Evolutionary conservation across 1,284 basidiomycete genomes (phyloP).

Genomic region (Cutaneotrichosporon mucoides): DNA sequence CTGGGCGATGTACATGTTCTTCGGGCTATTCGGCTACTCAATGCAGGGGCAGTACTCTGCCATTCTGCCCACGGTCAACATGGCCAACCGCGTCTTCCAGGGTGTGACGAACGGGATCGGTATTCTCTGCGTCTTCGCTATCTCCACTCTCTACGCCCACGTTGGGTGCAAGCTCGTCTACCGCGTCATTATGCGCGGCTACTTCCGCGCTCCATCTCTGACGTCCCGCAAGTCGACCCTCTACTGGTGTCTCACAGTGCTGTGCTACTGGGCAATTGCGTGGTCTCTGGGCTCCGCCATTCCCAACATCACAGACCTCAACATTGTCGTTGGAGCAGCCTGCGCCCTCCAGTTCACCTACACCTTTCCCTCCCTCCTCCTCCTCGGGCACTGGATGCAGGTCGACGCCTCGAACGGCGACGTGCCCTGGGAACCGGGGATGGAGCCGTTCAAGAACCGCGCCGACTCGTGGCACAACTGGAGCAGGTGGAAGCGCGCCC

Average conservation of each 20-base stretch:
- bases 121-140: slow-evolving; percentile 45
- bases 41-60: slow-evolving; percentile 61
- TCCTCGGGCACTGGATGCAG: slow-evolving; percentile 21
- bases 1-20: slow-evolving; percentile 49
- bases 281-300: slow-evolving; percentile 61
- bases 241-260: slow-evolving; percentile 45
- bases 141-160: slow-evolving; percentile 62
- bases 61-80: slow-evolving; percentile 59
- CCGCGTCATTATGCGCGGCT: slow-evolving; percentile 50
- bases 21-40: slow-evolving; percentile 54
- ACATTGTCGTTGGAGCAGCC: slow-evolving; percentile 54
- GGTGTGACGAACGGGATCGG: slow-evolving; percentile 54
- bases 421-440: slow-evolving; percentile 14
- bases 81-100: slow-evolving; percentile 53
- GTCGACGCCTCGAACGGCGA: slow-evolving; percentile 13
- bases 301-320: slow-evolving; percentile 58
- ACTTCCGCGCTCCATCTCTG: slow-evolving; percentile 58
- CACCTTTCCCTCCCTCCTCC: slow-evolving; percentile 15
- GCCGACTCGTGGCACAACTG: slow-evolving; percentile 12
- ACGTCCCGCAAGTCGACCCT: slow-evolving; percentile 53
- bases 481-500: slow-evolving; percentile 15
- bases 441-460: slow-evolving; percentile 12
- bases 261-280: slow-evolving; percentile 49
- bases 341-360: slow-evolving; percentile 21
- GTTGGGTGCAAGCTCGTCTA: slow-evolving; percentile 45